Evolutionary conservation across 1,139 yeast species (phyloP).

Genomic region (Debaryomycetaceae sp.): DNA sequence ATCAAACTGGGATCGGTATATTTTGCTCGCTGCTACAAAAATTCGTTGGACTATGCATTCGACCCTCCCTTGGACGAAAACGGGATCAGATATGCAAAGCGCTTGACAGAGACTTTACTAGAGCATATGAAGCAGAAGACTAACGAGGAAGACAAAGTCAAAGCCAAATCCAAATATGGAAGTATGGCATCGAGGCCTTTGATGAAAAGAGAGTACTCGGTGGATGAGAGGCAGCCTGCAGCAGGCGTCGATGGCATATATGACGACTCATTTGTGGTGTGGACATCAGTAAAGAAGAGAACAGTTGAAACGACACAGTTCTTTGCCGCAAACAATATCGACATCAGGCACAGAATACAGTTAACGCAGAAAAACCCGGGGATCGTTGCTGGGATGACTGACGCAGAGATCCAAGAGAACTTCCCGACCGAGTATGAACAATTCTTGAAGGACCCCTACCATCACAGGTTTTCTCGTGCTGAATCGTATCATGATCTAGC

Average conservation of each 20-base stretch:
- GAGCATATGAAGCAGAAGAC: conserved; percentile 24
- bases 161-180: conserved; percentile 19
- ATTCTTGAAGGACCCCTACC: conserved; percentile 78
- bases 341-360: conserved; percentile 72
- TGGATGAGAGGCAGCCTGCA: conserved; percentile 39
- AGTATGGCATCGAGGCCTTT: conserved; percentile 14
- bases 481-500: conserved; percentile 97
- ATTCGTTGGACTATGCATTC: conserved; percentile 48
- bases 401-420: conserved; percentile 52
- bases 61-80: conserved; percentile 67
- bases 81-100: conserved; percentile 53
- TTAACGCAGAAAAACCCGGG: conserved; percentile 90
- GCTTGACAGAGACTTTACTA: conserved; percentile 34
- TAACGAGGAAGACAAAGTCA: background rate
- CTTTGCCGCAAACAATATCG: conserved; percentile 58
- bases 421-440: conserved; percentile 71
- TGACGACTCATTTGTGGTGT: conserved; percentile 61
- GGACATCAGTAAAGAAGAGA: conserved; percentile 89
- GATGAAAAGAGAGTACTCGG: conserved; percentile 16
- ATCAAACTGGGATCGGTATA: conserved; percentile 83
- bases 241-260: conserved; percentile 48
- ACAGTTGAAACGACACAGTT: conserved; percentile 76
- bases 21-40: conserved; percentile 79
- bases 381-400: conserved; percentile 66
- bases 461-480: conserved; percentile 85